Percentiles rank a stretch among this genome's conserved stretches.
Conservation (phyloP, 495 filamentous ascomycete genomes). For the Penicillium malachiteum region DNA sequence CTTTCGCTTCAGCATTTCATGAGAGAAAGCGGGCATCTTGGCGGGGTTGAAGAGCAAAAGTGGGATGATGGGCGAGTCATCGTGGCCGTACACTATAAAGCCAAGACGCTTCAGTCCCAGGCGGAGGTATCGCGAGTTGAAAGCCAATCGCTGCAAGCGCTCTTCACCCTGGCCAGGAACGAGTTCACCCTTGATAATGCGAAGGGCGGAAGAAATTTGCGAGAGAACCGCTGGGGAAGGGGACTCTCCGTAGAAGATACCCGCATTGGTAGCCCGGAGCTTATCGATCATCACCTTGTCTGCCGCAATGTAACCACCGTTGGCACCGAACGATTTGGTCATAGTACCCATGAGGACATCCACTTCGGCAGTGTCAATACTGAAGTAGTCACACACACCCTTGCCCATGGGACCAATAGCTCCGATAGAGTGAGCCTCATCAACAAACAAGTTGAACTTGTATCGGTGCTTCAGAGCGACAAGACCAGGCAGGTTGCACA, state of each 20-base stretch:
- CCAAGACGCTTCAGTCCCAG: constrained; percentile 95
- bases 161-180: constrained; percentile 92
- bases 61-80: constrained; percentile 96
- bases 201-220: constrained; percentile 82
- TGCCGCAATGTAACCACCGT: constrained; percentile 92
- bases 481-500: constrained; percentile 91
- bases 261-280: constrained; percentile 80
- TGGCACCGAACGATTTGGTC: constrained; percentile 97
- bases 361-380: constrained; percentile 80
- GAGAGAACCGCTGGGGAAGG: constrained; percentile 81
- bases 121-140: constrained; percentile 97
- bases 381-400: constrained; percentile 97
- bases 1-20: constrained; percentile 95
- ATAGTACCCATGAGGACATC: constrained; percentile 98
- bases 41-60: constrained; percentile 92
- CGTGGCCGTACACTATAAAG: constrained; percentile 94
- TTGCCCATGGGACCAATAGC: constrained; percentile 84
- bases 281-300: constrained; percentile 91
- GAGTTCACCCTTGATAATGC: constrained; percentile 84
- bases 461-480: constrained; percentile 86
- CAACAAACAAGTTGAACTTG: constrained; percentile 93
- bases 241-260: constrained; percentile 82
- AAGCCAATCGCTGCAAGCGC: constrained; percentile 90
- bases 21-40: constrained; percentile 96
- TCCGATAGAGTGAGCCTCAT: constrained; percentile 96